These are phyloP conservation scores for Ceratonia siliqua DNA, from an alignment of 306 rosid species.

Conservation along the genomic window DNA sequence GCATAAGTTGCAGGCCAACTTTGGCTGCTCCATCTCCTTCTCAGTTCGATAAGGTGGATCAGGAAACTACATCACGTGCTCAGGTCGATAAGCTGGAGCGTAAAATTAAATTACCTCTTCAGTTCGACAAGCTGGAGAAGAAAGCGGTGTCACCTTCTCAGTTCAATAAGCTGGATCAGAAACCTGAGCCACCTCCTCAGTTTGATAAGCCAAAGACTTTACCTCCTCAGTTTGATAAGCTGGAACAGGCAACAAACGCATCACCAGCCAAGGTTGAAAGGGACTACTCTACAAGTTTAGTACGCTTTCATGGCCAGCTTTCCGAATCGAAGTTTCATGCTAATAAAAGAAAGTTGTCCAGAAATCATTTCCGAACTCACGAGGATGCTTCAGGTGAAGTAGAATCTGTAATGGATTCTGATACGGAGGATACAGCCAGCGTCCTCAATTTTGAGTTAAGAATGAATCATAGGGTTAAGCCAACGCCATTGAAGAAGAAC, in stretches of 20 bases:
- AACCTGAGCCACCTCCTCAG: conserved; percentile 31
- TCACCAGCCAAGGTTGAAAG: conserved; percentile 25
- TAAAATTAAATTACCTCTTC: conserved; percentile 24
- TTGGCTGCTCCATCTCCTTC: conserved; percentile 38
- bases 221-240: conserved; percentile 32
- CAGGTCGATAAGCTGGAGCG: conserved; percentile 38
- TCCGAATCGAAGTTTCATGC: conserved; percentile 34
- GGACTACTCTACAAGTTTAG: conserved; percentile 34
- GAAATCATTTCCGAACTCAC: conserved; percentile 36
- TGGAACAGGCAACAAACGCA: conserved; percentile 27
- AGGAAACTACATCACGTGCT: conserved; percentile 29
- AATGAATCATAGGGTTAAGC: conserved; percentile 40
- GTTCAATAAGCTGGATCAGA: conserved; percentile 3
- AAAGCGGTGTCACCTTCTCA: conserved; percentile 22
- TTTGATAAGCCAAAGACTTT: conserved; percentile 32
- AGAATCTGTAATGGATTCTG: conserved; percentile 48
- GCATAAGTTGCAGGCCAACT: conserved; percentile 54
- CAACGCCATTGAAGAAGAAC: conserved; percentile 35
- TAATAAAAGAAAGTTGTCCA: conserved; percentile 37
- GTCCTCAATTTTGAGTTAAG: conserved; percentile 52
- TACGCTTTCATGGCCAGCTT: conserved; percentile 25
- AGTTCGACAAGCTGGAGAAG: conserved; percentile 31
- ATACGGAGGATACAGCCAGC: conserved; percentile 64
- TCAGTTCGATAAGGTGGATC: conserved; percentile 39
- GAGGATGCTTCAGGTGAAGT: conserved; percentile 28